Percentiles rank a stretch among this genome's conserved stretches.
These are phyloP conservation scores for Daldinia decipiens DNA, from an alignment of 495 filamentous ascomycete genomes.

Conservation along the genomic window DNA sequence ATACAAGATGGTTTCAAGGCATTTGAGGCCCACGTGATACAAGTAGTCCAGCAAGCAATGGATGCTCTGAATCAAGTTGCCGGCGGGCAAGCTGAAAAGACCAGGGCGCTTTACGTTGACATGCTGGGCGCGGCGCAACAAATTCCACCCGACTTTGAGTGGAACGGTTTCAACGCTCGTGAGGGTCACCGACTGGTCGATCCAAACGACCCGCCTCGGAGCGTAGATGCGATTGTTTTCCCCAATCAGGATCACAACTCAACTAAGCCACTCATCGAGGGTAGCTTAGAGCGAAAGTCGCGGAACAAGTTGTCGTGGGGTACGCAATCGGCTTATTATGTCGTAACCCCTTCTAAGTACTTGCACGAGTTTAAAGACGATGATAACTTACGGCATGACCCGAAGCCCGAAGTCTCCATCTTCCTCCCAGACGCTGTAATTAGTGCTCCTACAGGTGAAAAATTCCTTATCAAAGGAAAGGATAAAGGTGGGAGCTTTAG, in stretches of 20 bases:
- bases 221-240: conserved; percentile 77
- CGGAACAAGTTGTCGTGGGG: conserved; percentile 78
- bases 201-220: conserved; percentile 75
- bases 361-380: conserved; percentile 96
- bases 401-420: conserved; percentile 83
- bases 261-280: conserved; percentile 86
- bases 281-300: conserved; percentile 85
- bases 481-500: conserved; percentile 67
- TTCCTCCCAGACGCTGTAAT: conserved; percentile 92
- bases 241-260: conserved; percentile 86
- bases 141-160: conserved; percentile 93
- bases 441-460: conserved; percentile 76
- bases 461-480: conserved; percentile 96
- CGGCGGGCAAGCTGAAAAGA: conserved; percentile 81
- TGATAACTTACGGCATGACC: conserved; percentile 84
- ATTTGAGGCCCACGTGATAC: conserved; percentile 87
- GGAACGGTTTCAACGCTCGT: conserved; percentile 80
- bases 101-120: conserved; percentile 80
- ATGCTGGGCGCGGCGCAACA: conserved; percentile 79
- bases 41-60: conserved; percentile 83
- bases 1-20: conserved; percentile 88
- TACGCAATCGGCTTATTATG: conserved; percentile 86
- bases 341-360: conserved; percentile 84
- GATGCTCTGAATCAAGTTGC: conserved; percentile 80
- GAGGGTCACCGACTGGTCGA: conserved; percentile 79